A percentile compares a stretch with the other conserved stretches of the same genome.
These are phyloP conservation scores for Tolypocladium album DNA, from an alignment of 2,329 filamentous ascomycete species.

Conservation along the genomic window DNA sequence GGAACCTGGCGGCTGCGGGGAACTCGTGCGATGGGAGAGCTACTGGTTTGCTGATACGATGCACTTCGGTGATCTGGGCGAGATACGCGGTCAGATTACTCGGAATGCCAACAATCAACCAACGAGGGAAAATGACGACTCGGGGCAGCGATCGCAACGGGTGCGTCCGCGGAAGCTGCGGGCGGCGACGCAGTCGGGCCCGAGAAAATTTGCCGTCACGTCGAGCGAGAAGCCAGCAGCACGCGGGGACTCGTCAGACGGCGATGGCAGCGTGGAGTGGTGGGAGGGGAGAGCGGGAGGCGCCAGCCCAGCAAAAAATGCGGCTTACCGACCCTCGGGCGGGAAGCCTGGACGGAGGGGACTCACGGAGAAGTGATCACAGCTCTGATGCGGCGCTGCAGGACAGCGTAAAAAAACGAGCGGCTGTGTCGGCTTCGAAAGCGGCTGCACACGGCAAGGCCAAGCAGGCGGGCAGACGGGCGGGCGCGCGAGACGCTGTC, in stretches of 20 bases:
- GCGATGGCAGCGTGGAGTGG: neutral
- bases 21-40: constrained; percentile 12
- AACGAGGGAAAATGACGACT: neutral
- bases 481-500: constrained; percentile 2
- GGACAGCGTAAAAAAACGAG: constrained; percentile 7
- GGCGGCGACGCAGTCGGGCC: neutral
- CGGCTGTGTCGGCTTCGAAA: constrained; percentile 1
- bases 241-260: neutral
- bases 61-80: constrained; percentile 19
- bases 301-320: constrained; percentile 2
- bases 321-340: constrained; percentile 4
- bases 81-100: neutral
- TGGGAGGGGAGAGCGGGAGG: constrained; percentile 4
- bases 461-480: neutral
- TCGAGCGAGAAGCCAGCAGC: neutral
- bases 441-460: neutral
- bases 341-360: constrained; percentile 8
- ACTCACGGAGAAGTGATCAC: constrained; percentile 31
- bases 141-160: neutral
- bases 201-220: neutral
- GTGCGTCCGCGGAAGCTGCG: neutral
- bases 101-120: neutral
- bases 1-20: constrained; percentile 16
- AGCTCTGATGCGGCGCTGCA: constrained; percentile 12
- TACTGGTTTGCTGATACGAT: constrained; percentile 17